Evolutionary conservation across 768 basidiomycete genomes (phyloP).

Genomic region (Kwoniella sp.): DNA sequence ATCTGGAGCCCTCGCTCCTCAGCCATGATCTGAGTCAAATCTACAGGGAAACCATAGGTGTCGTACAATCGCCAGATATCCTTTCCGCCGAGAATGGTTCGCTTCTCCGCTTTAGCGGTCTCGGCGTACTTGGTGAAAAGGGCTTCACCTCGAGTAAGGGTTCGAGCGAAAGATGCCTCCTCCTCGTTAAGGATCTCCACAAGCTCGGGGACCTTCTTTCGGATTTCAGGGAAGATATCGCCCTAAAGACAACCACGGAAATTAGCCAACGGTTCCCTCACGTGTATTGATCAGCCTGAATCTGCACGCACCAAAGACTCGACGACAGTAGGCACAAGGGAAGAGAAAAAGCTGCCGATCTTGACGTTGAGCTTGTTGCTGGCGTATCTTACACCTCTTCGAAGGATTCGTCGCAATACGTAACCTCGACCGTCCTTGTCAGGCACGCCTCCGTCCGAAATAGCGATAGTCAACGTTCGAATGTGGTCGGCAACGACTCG

Average conservation of each 20-base stretch:
- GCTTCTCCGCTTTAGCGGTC: constrained; percentile 66
- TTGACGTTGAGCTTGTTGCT: constrained; percentile 90
- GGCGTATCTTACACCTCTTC: constrained; percentile 92
- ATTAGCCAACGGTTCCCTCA: background rate
- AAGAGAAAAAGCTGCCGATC: constrained; percentile 93
- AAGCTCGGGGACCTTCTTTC: constrained; percentile 74
- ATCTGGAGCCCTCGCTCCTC: constrained; percentile 82
- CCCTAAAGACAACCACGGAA: constrained; percentile 61
- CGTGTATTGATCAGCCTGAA: too few relatives aligned
- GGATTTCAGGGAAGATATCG: constrained; percentile 88
- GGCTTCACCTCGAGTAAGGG: constrained; percentile 92
- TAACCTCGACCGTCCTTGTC: constrained; percentile 96
- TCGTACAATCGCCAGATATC: constrained; percentile 98
- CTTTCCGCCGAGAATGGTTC: constrained; percentile 74
- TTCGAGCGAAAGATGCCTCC: constrained; percentile 96
- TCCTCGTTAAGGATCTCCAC: constrained; percentile 97
- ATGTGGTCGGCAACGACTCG: constrained; percentile 96
- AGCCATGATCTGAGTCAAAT: constrained; percentile 95
- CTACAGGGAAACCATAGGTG: constrained; percentile 97
- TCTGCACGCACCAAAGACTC: constrained; percentile 72
- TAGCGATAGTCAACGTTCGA: constrained; percentile 87
- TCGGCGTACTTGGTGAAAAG: constrained; percentile 86
- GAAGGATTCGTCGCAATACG: constrained; percentile 88
- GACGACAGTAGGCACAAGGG: constrained; percentile 82
- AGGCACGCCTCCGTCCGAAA: constrained; percentile 94